These are phyloP conservation scores for Drechslerella coelobrocha DNA, from an alignment of 2,329 filamentous ascomycete species.

Conservation along the genomic window DNA sequence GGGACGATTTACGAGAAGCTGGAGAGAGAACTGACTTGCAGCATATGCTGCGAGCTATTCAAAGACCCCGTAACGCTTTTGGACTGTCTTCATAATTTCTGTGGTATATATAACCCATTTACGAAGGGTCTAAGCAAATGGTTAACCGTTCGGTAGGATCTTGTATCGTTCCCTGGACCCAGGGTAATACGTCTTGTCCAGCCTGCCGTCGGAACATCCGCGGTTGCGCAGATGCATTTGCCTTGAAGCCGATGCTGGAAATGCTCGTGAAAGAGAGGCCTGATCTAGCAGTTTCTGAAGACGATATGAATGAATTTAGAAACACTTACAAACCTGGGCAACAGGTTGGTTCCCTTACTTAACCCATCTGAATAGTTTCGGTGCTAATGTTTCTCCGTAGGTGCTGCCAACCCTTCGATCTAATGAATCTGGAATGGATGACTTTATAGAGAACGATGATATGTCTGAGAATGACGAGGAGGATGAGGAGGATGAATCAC, in stretches of 20 bases:
- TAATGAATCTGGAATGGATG: too few species aligned
- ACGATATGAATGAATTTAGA: constrained; percentile 18
- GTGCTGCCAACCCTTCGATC: too few species aligned
- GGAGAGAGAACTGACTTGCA: constrained; percentile 46
- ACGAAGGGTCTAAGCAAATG: too few species aligned
- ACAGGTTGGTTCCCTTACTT: constrained; percentile 2
- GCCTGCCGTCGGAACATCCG: constrained; percentile 17
- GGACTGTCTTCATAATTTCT: constrained; percentile 94
- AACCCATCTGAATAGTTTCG: too few species aligned
- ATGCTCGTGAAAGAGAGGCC: constrained; percentile 47
- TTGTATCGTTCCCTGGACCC: constrained; percentile 41
- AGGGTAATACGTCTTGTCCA: constrained; percentile 30
- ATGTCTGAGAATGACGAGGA: constrained; percentile 9
- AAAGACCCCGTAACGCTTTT: constrained; percentile 89
- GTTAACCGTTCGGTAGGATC: constrained; percentile 18
- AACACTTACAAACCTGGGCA: constrained; percentile 36
- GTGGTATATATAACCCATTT: constrained; percentile 64
- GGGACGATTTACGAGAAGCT: constrained; percentile 47
- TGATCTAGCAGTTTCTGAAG: constrained; percentile 19
- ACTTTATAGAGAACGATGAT: constrained; percentile 6
- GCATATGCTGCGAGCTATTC: constrained; percentile 90
- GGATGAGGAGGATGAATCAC: constrained; percentile 11
- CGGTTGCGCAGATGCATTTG: constrained; percentile 37
- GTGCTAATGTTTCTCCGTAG: too few species aligned
- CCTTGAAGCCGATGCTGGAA: constrained; percentile 41